These are phyloP conservation scores for Jamesozyma piceae DNA, from an alignment of 805 yeast species.

Conservation along the genomic window DNA sequence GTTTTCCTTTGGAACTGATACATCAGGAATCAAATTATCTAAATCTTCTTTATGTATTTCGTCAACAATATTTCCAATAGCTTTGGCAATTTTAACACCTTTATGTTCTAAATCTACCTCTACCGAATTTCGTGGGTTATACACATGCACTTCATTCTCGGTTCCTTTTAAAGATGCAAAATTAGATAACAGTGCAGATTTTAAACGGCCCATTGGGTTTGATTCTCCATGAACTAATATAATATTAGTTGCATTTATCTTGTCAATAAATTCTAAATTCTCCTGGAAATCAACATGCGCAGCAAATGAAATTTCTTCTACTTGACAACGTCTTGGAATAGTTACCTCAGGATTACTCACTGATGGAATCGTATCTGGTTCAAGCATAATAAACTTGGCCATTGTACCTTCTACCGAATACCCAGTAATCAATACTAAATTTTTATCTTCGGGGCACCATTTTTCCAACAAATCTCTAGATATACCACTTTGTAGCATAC, in stretches of 20 bases:
- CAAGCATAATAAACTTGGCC: constrained; percentile 83
- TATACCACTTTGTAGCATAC: constrained; percentile 95
- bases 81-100: constrained; percentile 77
- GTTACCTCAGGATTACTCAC: constrained; percentile 67
- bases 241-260: constrained; percentile 74
- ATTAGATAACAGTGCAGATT: constrained; percentile 83
- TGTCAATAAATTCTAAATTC: constrained; percentile 81
- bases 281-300: constrained; percentile 97
- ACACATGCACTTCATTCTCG: constrained; percentile 81
- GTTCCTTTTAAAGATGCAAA: constrained; percentile 76
- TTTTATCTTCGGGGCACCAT: constrained; percentile 96
- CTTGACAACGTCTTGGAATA: constrained; percentile 76
- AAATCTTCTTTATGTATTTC: constrained; percentile 33
- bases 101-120: constrained; percentile 66
- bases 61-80: constrained; percentile 50
- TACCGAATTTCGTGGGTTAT: constrained; percentile 86
- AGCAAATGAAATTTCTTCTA: constrained; percentile 96
- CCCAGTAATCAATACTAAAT: constrained; percentile 83
- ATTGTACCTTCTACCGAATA: constrained; percentile 97
- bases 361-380: constrained; percentile 86
- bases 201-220: constrained; percentile 96
- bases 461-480: constrained; percentile 83
- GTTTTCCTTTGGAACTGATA: background rate
- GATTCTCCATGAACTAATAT: constrained; percentile 95
- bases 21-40: constrained; percentile 2